Percentiles rank a stretch among this genome's conserved stretches.
Conservation (phyloP, 2,329 filamentous ascomycete genomes). For the Penicillium sp. region DNA sequence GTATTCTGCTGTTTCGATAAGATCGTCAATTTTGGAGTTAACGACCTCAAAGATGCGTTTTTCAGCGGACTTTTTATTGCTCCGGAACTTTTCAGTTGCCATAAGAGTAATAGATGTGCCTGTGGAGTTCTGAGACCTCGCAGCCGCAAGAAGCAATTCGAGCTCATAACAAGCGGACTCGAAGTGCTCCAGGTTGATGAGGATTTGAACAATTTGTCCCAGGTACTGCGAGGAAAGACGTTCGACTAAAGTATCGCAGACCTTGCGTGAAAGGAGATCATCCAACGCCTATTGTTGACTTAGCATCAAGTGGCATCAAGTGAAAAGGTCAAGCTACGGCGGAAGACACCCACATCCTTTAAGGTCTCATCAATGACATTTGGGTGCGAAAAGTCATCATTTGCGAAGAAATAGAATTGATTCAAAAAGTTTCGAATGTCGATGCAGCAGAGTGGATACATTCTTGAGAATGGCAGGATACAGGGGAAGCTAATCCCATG, state of each 20-base stretch:
- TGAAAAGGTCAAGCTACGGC: not conserved
- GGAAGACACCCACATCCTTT: constrained; percentile 59
- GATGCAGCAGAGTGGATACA: constrained; percentile 98
- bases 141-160: constrained; percentile 80
- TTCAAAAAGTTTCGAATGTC: constrained; percentile 97
- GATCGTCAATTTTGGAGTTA: constrained; percentile 96
- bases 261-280: constrained; percentile 86
- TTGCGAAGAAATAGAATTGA: constrained; percentile 96
- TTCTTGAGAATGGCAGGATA: constrained; percentile 96
- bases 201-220: constrained; percentile 95
- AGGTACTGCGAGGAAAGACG: constrained; percentile 88
- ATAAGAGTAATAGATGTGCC: constrained; percentile 76
- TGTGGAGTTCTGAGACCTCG: constrained; percentile 74
- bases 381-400: constrained; percentile 91
- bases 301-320: not conserved
- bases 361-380: constrained; percentile 89
- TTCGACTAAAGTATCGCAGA: constrained; percentile 87
- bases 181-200: constrained; percentile 97
- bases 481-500: constrained; percentile 70
- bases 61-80: constrained; percentile 92
- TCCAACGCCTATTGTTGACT: constrained; percentile 69
- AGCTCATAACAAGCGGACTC: constrained; percentile 89
- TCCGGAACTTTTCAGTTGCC: constrained; percentile 82
- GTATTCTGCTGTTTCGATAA: constrained; percentile 96
- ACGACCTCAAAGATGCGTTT: constrained; percentile 98